Conservation (phyloP, 129 eudicot genomes). For the Lactuca sativa region DNA sequence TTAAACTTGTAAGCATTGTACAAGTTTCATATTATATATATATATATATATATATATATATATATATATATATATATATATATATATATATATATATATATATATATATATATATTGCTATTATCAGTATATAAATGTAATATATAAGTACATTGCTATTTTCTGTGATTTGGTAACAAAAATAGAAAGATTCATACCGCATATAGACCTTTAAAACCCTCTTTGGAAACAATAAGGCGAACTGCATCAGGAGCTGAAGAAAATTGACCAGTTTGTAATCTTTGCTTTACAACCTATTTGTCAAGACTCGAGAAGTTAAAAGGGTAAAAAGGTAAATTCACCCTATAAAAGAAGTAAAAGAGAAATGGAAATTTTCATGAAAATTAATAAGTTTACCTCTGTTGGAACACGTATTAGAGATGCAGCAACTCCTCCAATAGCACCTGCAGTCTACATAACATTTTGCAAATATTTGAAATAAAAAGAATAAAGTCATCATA, state of each 20-base stretch:
- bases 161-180: neutral
- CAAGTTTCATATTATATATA: too few relatives aligned
- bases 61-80: too few relatives aligned
- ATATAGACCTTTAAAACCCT: conserved; percentile 89
- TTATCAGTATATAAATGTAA: too few relatives aligned
- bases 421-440: conserved; percentile 92
- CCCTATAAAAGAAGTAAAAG: conserved; percentile 4
- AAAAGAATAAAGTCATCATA: conserved; percentile 7
- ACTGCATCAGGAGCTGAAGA: conserved; percentile 86
- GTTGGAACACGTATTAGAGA: conserved; percentile 97
- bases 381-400: conserved; percentile 47
- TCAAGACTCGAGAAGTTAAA: conserved; percentile 3
- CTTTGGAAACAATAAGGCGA: conserved; percentile 69
- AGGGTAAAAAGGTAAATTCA: neutral
- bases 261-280: conserved; percentile 94
- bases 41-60: too few relatives aligned
- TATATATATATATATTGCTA: too few relatives aligned
- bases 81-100: too few relatives aligned
- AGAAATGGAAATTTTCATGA: neutral
- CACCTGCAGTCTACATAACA: conserved; percentile 84
- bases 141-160: neutral
- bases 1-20: too few relatives aligned
- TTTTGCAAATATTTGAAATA: conserved; percentile 21
- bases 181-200: conserved; percentile 62
- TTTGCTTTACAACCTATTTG: conserved; percentile 87